A percentile compares a stretch with the other conserved stretches of the same genome.
Evolutionary conservation across 495 filamentous ascomycete species (phyloP).

Genomic region (Hypoxylon trugodes): DNA sequence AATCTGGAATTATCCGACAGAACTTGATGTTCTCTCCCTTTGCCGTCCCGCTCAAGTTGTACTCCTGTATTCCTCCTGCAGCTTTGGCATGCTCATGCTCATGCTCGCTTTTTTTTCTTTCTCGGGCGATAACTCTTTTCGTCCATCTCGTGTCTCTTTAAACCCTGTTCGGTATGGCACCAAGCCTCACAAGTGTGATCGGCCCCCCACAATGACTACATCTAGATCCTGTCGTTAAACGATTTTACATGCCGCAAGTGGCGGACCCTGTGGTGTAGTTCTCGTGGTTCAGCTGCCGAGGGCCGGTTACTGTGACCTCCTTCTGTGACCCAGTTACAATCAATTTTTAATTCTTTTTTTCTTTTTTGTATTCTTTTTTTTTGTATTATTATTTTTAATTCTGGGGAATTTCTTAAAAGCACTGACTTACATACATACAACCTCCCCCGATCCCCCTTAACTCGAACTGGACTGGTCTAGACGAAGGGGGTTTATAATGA

Average conservation of each 20-base stretch:
- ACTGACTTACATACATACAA: no score
- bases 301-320: constrained; percentile 38
- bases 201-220: constrained; percentile 43
- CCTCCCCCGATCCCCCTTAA: constrained; percentile 31
- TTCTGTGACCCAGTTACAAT: constrained; percentile 43
- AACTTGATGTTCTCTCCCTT: no score
- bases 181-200: constrained; percentile 45
- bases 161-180: constrained; percentile 34
- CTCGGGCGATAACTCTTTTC: constrained; percentile 33
- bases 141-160: constrained; percentile 15
- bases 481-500: constrained; percentile 30
- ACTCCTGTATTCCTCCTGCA: constrained; percentile 11
- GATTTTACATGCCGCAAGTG: constrained; percentile 35
- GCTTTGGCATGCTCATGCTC: constrained; percentile 13
- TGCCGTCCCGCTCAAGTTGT: no score
- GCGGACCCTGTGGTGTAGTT: constrained; percentile 37
- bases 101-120: not conserved
- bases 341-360: constrained; percentile 11
- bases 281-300: constrained; percentile 42
- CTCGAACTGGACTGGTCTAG: constrained; percentile 38
- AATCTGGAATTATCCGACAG: no score
- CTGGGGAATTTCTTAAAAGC: no score
- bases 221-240: constrained; percentile 42
- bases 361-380: constrained; percentile 13
- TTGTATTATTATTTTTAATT: constrained; percentile 12